Evolutionary conservation across 257 asterid genomes (phyloP), one percentile per base, ranked within the genome.

Genomic region (Salvia hispanica): DNA sequence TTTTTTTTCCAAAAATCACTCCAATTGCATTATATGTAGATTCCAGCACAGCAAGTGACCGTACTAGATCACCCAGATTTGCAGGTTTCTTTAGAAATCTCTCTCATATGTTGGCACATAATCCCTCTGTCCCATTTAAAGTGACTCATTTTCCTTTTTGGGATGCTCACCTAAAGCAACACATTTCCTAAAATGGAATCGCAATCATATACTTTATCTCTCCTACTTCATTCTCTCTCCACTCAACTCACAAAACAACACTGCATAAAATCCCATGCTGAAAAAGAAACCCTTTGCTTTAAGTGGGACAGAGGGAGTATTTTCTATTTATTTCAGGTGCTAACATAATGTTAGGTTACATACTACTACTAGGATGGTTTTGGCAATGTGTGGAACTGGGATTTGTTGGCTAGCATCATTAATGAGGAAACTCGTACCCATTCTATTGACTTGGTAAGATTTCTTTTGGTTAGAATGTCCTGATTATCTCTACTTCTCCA

Each of bases 21-120:
- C 72, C 36, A n/a, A 9, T 59, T 69, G 53, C 8, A 66, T 12
- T 58, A 66, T 36, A 69, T 74, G 76, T 87, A 93, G 99, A 82
- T 94, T 78, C 90, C 92, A 6, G 39, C 75, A 15, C 74, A 79
- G 61, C 95, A 82, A 67, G 99, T 91, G 76, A 91, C 82, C 78
- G 71, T 88, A 74, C 74, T 88, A 16, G 91, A 91, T 74, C 95
- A 94, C 79, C 96, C 95, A 69, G 88, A 84, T 75, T 52, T 94
- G 73, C 95, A 88, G 97, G 99, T 90, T 53, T 69, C 42, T 73
- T 64, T 71, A 39, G 33, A 45, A 67, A 67, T 16, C 31, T 42
- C 62, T 71, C 64, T 62, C 43, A 31, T 18, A 63, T 58, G 56
- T 73, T 55, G 8, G 70, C 51, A 58, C 45, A 37, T 74, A 18